phyloP scores from a whole-genome alignment of 129 eudicot species.

The Flaveria trinervia region DNA sequence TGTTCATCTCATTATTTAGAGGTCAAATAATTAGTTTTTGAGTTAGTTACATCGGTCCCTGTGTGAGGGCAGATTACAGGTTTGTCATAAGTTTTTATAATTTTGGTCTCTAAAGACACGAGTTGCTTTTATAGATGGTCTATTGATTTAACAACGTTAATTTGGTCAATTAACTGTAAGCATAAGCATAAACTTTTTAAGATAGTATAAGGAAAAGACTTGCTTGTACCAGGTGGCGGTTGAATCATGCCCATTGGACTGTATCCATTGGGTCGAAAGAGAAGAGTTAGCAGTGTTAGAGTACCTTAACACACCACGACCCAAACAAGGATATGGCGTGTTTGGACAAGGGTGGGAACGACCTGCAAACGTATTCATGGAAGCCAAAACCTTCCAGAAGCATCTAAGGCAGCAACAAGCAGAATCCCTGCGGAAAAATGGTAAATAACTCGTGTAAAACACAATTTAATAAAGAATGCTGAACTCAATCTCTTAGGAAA shows the following conservation, averaged over 20 bases:
- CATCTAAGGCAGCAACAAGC: slow-evolving; percentile 45
- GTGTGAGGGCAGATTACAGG: too few relatives aligned
- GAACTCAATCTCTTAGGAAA: not conserved
- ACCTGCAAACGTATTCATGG: slow-evolving; percentile 61
- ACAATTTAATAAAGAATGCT: not conserved
- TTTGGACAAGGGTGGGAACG: slow-evolving; percentile 77
- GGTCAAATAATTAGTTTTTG: too few relatives aligned
- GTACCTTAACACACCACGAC: slow-evolving; percentile 53
- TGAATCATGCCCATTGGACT: slow-evolving; percentile 70
- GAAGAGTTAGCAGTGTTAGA: slow-evolving; percentile 58
- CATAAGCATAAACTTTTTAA: not conserved
- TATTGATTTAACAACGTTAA: too few relatives aligned
- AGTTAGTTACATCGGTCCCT: too few relatives aligned
- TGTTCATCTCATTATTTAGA: not conserved
- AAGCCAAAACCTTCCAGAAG: slow-evolving; percentile 53
- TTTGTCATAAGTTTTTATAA: too few relatives aligned
- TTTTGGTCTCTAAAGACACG: too few relatives aligned
- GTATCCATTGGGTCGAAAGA: slow-evolving; percentile 69
- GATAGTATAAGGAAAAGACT: not conserved
- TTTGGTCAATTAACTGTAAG: too few relatives aligned
- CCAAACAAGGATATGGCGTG: slow-evolving; percentile 63
- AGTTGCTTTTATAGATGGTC: too few relatives aligned
- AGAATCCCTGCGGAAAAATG: slow-evolving; percentile 41
- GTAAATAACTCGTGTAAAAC: slow-evolving; percentile 29
- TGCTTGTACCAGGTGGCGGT: slow-evolving; percentile 51